Percentiles rank a stretch among this genome's conserved stretches.
These are phyloP conservation scores for Ganoderma lingzhi DNA, from an alignment of 1,284 basidiomycete genomes.

Conservation along the genomic window DNA sequence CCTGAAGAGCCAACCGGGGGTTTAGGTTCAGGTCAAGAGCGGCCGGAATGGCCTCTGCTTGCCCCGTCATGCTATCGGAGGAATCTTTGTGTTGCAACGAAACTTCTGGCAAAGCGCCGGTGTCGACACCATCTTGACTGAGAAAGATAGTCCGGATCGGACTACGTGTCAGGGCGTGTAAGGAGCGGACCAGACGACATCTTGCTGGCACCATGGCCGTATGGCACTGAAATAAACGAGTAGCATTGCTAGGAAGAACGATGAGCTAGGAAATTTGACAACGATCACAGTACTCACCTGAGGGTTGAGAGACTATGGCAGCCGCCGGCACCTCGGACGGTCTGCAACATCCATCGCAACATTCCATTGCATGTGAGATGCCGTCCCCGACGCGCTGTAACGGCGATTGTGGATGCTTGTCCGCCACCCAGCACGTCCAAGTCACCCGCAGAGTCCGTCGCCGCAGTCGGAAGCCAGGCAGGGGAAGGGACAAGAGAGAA, in stretches of 20 bases:
- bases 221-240: not conserved
- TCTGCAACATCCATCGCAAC: constrained; percentile 57
- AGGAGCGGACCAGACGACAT: not conserved
- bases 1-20: not conserved
- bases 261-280: not conserved
- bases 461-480: not conserved
- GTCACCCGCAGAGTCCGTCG: not conserved
- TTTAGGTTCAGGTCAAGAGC: not conserved
- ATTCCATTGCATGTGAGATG: constrained; percentile 56
- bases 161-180: not conserved
- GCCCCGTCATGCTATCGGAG: not conserved
- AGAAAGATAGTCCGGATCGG: not conserved
- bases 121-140: not conserved
- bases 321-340: constrained; percentile 47
- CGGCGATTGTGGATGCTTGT: constrained; percentile 5
- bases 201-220: not conserved
- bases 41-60: not conserved
- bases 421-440: constrained; percentile 14
- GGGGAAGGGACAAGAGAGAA: not conserved
- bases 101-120: not conserved
- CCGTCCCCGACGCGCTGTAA: constrained; percentile 21
- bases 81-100: not conserved
- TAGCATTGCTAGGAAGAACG: not conserved
- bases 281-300: constrained; percentile 23
- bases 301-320: constrained; percentile 31